Base-by-base conservation (phyloP, 495 filamentous ascomycete genomes). In the Aspergillus nanangensis region DNA sequence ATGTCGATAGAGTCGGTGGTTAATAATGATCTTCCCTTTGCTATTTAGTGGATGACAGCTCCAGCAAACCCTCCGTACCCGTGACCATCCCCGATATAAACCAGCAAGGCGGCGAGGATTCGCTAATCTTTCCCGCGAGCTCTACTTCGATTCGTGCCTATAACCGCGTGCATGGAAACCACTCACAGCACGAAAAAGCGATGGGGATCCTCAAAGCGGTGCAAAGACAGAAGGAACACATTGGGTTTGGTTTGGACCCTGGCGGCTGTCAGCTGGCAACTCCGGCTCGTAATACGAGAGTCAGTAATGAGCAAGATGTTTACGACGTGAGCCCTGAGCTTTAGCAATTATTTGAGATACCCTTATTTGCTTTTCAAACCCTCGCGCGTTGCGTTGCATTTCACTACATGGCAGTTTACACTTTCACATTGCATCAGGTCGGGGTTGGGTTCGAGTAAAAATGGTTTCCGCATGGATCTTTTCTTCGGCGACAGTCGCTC, bases 201-300 rank as follows among this genome's bases (percentile, higher is more conserved):
- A 15, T 42, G 25, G 57, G 67, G 37, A 53, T 67, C 32, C 48
- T 67, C 31, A 57, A 63, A 56, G 51, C 64, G 38, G 50, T 78
- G 44, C 50, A 69, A 33, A 50, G 62, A 47, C 60, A 72, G 54
- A 79, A 77, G 50, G 62, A 65, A 34, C 57, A 57, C 24, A 64
- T 73, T 40, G 80, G 77, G 2, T 65, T 70, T 4, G 72, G 71
- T 0, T 51, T 77, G 34, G 77, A 79, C 35, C 52, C 58, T 19
- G 67, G 60, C 13, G 77, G 75, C 1, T 65, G 62, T 38, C 66
- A 63, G 23, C 50, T 60, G 32, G 48, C 57, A 9, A 60, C 45
- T 1, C 47, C 48, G 31, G 22, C 41, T 10, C 56, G 56, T 17
- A 56, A 47, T 20, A 27, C 51, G 36, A 42, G 48, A 40, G 66